A percentile compares a stretch with the other conserved stretches of the same genome.
phyloP scores from a whole-genome alignment of 495 filamentous ascomycete species.

The Penicilliopsis zonata region DNA sequence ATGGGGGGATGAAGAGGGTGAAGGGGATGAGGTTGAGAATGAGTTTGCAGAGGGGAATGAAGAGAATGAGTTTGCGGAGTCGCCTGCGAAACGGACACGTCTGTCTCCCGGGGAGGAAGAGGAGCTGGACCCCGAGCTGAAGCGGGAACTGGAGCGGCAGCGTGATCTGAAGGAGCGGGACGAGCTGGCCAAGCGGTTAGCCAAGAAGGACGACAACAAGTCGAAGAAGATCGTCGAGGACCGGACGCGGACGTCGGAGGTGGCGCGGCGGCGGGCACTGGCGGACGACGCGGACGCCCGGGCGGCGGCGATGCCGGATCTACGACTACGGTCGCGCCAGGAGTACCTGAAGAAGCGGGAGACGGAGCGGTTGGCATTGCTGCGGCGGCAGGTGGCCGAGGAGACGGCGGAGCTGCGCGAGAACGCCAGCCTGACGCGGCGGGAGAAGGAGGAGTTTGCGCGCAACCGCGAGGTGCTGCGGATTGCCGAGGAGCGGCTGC shows the following conservation, averaged over 20 bases:
- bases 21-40: constrained; percentile 18
- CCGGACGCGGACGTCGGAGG: constrained; percentile 44
- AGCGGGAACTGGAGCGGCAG: constrained; percentile 41
- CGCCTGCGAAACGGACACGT: constrained; percentile 45
- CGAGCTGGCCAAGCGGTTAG: constrained; percentile 62
- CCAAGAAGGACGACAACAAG: constrained; percentile 53
- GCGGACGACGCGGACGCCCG: constrained; percentile 54
- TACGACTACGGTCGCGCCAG: constrained; percentile 74
- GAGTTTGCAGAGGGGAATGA: constrained; percentile 12
- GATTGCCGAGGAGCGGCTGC: constrained; percentile 76
- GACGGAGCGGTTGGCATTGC: constrained; percentile 65
- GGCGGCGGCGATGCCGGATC: constrained; percentile 55
- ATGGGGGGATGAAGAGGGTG: constrained; percentile 67
- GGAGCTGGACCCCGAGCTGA: constrained; percentile 47
- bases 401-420: constrained; percentile 73
- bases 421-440: constrained; percentile 60
- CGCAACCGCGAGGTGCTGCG: constrained; percentile 79
- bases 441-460: constrained; percentile 82
- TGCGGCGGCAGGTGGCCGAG: constrained; percentile 86
- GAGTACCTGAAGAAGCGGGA: constrained; percentile 92
- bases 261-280: constrained; percentile 45
- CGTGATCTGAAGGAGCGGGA: constrained; percentile 60
- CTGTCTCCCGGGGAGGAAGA: constrained; percentile 38
- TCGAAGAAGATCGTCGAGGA: constrained; percentile 68
- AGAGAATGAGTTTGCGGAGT: constrained; percentile 32